Base-by-base conservation (phyloP, 805 yeast species). In the Monosporozyma aerobia region DNA sequence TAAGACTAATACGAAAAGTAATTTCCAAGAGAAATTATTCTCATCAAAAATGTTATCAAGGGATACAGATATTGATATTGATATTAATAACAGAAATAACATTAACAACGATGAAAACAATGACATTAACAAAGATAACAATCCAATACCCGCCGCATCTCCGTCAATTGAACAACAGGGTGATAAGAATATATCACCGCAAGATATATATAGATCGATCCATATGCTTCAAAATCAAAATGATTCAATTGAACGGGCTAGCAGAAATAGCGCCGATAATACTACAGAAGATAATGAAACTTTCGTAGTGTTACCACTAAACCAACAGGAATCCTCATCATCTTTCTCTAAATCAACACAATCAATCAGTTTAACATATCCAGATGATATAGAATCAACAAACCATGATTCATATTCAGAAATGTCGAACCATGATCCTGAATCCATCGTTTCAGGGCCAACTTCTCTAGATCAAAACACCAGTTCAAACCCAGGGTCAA, bases 151-250 rank as follows among this genome's bases (percentile, higher is more conserved):
- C 29, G 29, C 29, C 29, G 7, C 29, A 27, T 27, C 7, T 5
- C 29, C 29, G 7, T 54, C 66, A 70, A 56, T 59, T 61, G 69
- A 23, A 11, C 29, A 29, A 23, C 10, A 35, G n/a, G 39, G n/a
- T 35, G 30, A 43, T 2, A 51, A 68, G 16, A 77, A 81, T 13
- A 70, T 85, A 9, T 82, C 83, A 37, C 95, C 96, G 1, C 77
- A 83, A 47, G 96, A 90, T 59, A 82, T 90, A 79, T 84, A 76
- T 64, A 76, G 83, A 72, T 88, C 96, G 5, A 83, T 89, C 59
- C 81, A 87, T 35, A 81, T 89, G 82, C 71, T 89, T 72, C 85
- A 83, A 58, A 73, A 77, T 49, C 72, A 74, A 43, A 73, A 27
- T 47, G 23, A 44, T 23, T 29, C 44, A 39, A 23, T 45, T 11